These are phyloP conservation scores for Trichocladium uniseriatum DNA, from an alignment of 495 filamentous ascomycete genomes.

Conservation along the genomic window DNA sequence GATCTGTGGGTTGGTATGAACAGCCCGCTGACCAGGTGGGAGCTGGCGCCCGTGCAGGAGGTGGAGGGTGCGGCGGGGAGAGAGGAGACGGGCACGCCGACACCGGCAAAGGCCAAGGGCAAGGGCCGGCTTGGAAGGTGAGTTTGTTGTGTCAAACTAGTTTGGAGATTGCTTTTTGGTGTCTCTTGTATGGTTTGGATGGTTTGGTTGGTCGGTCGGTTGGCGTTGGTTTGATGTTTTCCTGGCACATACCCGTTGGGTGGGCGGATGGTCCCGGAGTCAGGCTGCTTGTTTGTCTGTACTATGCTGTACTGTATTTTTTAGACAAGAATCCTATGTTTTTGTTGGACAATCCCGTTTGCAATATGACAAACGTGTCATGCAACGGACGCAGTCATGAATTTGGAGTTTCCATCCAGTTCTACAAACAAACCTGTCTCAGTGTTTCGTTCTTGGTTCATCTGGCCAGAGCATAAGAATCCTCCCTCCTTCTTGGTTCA, in stretches of 20 bases:
- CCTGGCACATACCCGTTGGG: not conserved
- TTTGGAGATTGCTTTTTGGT: not conserved
- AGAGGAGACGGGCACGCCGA: slow-evolving; percentile 13
- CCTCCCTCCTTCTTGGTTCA: no score
- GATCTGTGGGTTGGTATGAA: slow-evolving; percentile 78
- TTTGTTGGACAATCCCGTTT: no score
- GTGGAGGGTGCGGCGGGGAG: slow-evolving; percentile 5
- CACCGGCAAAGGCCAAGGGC: slow-evolving; percentile 6
- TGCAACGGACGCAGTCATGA: no score
- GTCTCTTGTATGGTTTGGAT: not conserved
- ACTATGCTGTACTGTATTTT: not conserved
- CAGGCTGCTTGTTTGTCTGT: not conserved
- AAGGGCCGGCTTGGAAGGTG: not conserved
- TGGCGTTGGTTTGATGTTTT: slow-evolving; percentile 2
- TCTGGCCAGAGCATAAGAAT: no score
- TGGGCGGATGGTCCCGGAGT: not conserved
- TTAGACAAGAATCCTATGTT: no score
- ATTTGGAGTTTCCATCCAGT: no score
- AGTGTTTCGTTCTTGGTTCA: no score
- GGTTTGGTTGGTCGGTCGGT: not conserved
- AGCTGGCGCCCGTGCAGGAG: slow-evolving; percentile 31
- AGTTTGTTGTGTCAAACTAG: not conserved
- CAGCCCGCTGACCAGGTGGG: slow-evolving; percentile 32
- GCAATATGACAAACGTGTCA: no score
- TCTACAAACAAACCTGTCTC: no score